These are phyloP conservation scores for Suhomyces coccinellae DNA, from an alignment of 1,139 yeast genomes.

Conservation along the genomic window DNA sequence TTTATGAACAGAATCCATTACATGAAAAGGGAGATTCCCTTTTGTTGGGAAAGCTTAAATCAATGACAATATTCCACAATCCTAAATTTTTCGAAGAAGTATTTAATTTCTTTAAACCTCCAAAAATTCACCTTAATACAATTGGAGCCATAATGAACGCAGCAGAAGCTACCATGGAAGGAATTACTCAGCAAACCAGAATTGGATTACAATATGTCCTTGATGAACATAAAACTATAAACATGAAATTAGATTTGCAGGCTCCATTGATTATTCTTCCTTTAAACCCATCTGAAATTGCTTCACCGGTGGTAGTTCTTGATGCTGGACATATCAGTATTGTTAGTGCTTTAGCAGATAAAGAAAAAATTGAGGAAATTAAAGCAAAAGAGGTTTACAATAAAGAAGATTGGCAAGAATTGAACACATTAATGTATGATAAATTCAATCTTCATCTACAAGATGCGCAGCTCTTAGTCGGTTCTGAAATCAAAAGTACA, in stretches of 20 bases:
- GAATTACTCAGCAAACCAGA: conserved; percentile 84
- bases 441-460: conserved; percentile 73
- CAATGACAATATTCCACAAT: conserved; percentile 89
- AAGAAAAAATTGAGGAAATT: conserved; percentile 66
- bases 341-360: conserved; percentile 76
- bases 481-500: conserved; percentile 76
- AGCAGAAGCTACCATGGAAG: conserved; percentile 94
- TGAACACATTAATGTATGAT: conserved; percentile 86
- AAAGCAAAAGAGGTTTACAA: conserved; percentile 69
- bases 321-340: conserved; percentile 97
- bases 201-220: conserved; percentile 91
- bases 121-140: conserved; percentile 81
- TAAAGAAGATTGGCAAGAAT: conserved; percentile 66
- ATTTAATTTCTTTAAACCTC: conserved; percentile 78
- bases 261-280: conserved; percentile 94
- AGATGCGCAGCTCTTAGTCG: conserved; percentile 87
- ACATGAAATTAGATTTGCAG: conserved; percentile 82
- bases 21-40: conserved; percentile 82
- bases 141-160: conserved; percentile 91
- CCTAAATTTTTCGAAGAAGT: conserved; percentile 77
- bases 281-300: conserved; percentile 72
- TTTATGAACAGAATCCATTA: conserved; percentile 83
- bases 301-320: conserved; percentile 85
- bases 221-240: conserved; percentile 89
- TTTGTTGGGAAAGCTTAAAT: conserved; percentile 69